Evolutionary conservation across 805 yeast species (phyloP), one percentile per base, ranked within the genome.

Genomic region (Kluyveromyces dobzhanskii): DNA sequence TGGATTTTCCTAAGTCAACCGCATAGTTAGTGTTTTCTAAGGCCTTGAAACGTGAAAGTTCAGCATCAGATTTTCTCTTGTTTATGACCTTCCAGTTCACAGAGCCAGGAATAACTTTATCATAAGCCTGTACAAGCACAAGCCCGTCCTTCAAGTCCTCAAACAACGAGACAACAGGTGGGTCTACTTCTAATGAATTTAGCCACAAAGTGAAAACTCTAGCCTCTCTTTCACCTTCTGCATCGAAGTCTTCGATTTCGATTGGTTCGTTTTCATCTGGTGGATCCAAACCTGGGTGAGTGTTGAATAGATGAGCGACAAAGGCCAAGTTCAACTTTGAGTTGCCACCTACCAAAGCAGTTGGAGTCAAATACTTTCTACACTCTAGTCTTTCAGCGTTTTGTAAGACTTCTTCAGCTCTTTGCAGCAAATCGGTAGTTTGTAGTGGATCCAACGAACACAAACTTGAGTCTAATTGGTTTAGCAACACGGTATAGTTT

Each of bases 171-270:
- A 86, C 86, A 43, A 92, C 90, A 18, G 96, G 85, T 19, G 97
- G 97, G 46, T 88, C 92, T 12, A 92, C 97, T 49, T 92, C 97
- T 53, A 92, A 73, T 1, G 96, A 86, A 65, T 92, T 92, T 57
- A 92, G 76, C 98, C 98, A 92, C 55, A 92, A 68, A 4, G 98
- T 92, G 66, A 92, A 92, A 10, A 92, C 98, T 62, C 98, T 77
- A 3, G 98, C 98, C 67, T 92, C 98, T 67, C 98, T 84, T 67
- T 92, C 98, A 46, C 98, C 98, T 66, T 92, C 98, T 18, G 98
- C 98, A 60, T 92, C 98, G 56, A 92, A 92, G 50, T 86, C 97
- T 67, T 92, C 98, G 51, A 92, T 85, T 59, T 88, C 97, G 21
- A 92, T 85, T 52, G 79, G 82, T 61, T 90, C 97, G 42, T 68